A percentile compares a stretch with the other conserved stretches of the same genome.
Evolutionary conservation across 2,329 filamentous ascomycete species (phyloP).

Genomic region (Monosporascus sp.): DNA sequence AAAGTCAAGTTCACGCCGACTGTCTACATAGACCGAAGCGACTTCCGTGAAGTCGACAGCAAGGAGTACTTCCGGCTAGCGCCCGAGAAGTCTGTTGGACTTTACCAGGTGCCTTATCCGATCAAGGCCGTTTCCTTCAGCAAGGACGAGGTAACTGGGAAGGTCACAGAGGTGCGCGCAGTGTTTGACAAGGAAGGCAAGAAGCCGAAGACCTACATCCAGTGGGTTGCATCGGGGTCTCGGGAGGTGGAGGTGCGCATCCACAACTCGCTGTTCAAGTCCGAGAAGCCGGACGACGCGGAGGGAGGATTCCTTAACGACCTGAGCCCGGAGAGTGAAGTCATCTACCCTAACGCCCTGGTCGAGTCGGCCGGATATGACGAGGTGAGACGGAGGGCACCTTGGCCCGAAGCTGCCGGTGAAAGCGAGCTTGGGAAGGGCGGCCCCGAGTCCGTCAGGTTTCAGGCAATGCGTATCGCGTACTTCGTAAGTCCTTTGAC

Average conservation of each 20-base stretch:
- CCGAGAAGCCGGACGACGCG: conserved; percentile 71
- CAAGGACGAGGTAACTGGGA: conserved; percentile 57
- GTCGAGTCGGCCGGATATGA: conserved; percentile 74
- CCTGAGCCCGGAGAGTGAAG: conserved; percentile 77
- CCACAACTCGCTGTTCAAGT: conserved; percentile 81
- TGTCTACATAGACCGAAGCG: conserved; percentile 77
- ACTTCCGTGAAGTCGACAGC: conserved; percentile 69
- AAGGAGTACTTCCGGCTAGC: conserved; percentile 74
- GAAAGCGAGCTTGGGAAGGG: conserved; percentile 57
- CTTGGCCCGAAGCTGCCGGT: conserved; percentile 76
- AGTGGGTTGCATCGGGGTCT: conserved; percentile 76
- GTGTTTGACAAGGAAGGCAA: conserved; percentile 66
- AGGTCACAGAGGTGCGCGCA: conserved; percentile 61
- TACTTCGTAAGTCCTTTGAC: conserved; percentile 59
- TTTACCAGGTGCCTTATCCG: conserved; percentile 65
- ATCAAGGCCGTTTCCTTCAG: conserved; percentile 64
- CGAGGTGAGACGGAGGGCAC: conserved; percentile 66
- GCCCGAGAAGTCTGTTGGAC: conserved; percentile 67
- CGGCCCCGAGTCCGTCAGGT: conserved; percentile 72
- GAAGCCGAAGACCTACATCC: conserved; percentile 77
- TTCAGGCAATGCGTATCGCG: conserved; percentile 85
- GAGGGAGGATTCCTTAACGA: conserved; percentile 79
- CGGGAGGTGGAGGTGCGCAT: conserved; percentile 69
- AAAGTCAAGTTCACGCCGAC: conserved; percentile 63
- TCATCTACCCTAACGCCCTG: conserved; percentile 71